Base-by-base conservation (phyloP, 2,329 filamentous ascomycete species). In the Hyphodiscus sp. region DNA sequence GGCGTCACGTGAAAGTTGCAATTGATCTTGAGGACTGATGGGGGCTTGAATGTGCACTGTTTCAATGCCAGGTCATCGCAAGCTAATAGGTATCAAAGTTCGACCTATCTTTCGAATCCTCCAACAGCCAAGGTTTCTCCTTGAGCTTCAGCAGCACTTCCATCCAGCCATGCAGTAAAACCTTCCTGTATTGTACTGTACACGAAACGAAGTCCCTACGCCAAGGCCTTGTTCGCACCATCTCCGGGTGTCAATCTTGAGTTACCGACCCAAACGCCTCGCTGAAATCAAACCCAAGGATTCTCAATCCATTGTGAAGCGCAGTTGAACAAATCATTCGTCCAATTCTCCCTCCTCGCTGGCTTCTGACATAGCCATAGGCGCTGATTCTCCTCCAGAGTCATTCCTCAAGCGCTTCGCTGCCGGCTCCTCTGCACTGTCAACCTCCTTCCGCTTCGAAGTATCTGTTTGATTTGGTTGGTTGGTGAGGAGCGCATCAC, bases 341-440 rank as follows among this genome's bases (percentile, higher is more conserved):
- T 62, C 58, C 23, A 62, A 42, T 41, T 63, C 61, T 5, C 61
- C 61, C 33, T 63, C 61, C 53, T 63, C 61, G 44, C 58, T 59
- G 46, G 57, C 60, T 38, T 59, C 60, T 23, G 47, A 38, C 33
- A 38, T 38, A 15, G 16, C 33, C 33, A 38, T 38, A 15, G 33
- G 33, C 16, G 33, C 33, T 13, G 33, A 38, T n/a, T 38, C 33
- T 13, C 33, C 33, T 13, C 33, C 33, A 16, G 58, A 45, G 11
- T 57, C 45, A 15, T 30, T 45, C 42, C 55, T 61, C 16, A 26
- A 20, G 41, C 53, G 50, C 23, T 63, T 62, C 18, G 55, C 42
- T 11, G 52, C 41, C 18, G 51, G 23, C n/a, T 53, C 47, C 2
- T 42, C 41, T 18, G 41, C 38, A 41, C 46, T 47, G 0, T 47